Evolutionary conservation across 371 early-diverging fungal genomes (phyloP), one percentile per base, ranked within the genome.

Genomic region (Capillidium rhysosporum): DNA sequence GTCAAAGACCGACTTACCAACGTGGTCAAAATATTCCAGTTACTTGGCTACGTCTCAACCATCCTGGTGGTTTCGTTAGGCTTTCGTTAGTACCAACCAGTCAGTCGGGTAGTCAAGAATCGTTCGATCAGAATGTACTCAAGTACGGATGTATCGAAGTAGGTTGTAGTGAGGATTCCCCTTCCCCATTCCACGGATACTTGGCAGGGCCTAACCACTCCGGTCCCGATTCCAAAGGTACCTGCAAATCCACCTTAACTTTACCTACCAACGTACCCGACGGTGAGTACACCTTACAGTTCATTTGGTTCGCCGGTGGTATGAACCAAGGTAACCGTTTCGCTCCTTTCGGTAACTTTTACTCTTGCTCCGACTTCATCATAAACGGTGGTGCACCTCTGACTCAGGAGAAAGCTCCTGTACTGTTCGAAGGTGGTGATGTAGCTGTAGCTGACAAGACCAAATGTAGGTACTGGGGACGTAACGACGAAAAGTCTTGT

Each of bases 301-400:
- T 75, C 75, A 61, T 71, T 20, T 74, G 75, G 75, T 75, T 66
- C 51, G 76, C 77, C 23, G 76, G 72, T 14, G 78, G 75, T 8
- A 63, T 73, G 28, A 69, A 66, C 56, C 69, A 71, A 55, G 73
- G 65, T 1, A 61, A 77, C 40, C 43, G 52, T 0, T 74, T 70
- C 7, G 64, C 70, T 31, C 71, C 67, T 55, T 72, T 75, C 56
- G 73, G 65, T 4, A 59, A 77, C 39, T 76, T 71, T 54, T 72
- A 71, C 40, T 60, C 69, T 31, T 76, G 76, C 62, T 60, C 68
- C 0, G 74, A 76, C 51, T 61, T 72, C 39, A 56, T 62, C 18
- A 61, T 76, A 25, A 53, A 63, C 21, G 76, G 76, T 4, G 74
- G 74, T 0, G 49, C 57, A 25, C 20, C 25, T 28, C 41, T 57